These are phyloP conservation scores for Mallotus japonicus DNA, from an alignment of 441 rosid species.

Conservation along the genomic window DNA sequence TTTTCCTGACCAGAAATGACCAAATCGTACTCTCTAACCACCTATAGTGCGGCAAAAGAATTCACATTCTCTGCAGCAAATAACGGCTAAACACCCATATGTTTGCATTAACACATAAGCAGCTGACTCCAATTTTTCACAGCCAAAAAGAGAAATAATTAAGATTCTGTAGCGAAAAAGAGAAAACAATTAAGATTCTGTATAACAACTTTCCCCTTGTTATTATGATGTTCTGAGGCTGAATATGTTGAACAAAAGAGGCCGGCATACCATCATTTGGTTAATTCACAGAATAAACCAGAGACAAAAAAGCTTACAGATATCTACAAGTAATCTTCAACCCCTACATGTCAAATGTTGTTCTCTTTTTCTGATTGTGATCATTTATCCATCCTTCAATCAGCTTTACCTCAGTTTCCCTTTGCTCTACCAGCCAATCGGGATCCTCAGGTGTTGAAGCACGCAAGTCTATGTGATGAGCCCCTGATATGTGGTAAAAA, in stretches of 20 bases:
- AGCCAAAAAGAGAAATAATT: background rate
- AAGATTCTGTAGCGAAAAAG: background rate
- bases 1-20: too few species aligned
- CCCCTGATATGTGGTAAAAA: constrained; percentile 43
- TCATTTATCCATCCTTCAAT: constrained; percentile 67
- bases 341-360: constrained; percentile 31
- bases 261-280: background rate
- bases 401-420: constrained; percentile 60
- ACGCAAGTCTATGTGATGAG: constrained; percentile 82
- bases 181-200: background rate
- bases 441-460: constrained; percentile 66
- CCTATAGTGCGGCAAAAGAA: background rate
- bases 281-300: background rate
- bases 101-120: too few species aligned
- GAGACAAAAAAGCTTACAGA: background rate
- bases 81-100: background rate
- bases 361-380: constrained; percentile 39
- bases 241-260: background rate
- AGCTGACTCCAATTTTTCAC: background rate
- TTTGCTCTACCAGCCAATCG: constrained; percentile 69
- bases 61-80: background rate
- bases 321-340: background rate
- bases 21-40: too few species aligned
- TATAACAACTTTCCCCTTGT: background rate
- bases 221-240: background rate